Evolutionary conservation across 768 basidiomycete species (phyloP).

Genomic region (Russula dissimulans): DNA sequence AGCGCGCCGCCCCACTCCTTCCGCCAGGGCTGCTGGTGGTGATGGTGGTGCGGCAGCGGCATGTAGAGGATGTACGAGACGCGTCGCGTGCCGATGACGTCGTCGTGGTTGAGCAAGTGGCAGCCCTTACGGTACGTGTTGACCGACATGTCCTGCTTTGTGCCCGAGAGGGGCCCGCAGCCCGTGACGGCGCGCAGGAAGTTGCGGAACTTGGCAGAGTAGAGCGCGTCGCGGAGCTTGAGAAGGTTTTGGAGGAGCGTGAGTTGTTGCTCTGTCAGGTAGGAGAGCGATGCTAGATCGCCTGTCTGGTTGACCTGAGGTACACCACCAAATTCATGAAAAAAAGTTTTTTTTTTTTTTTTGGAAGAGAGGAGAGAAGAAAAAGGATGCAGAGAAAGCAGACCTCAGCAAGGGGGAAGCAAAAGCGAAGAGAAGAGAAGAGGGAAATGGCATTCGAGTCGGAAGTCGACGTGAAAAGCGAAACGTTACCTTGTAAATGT

Average conservation of each 20-base stretch:
- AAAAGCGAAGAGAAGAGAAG: background rate
- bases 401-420: too few relatives aligned
- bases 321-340: too few relatives aligned
- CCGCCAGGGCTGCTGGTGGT: constrained; percentile 48
- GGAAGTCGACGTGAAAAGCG: background rate
- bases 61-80: constrained; percentile 97
- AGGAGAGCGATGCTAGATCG: constrained; percentile 88
- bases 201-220: constrained; percentile 70
- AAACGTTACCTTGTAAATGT: constrained; percentile 82
- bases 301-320: constrained; percentile 90
- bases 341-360: too few relatives aligned
- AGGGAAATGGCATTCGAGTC: background rate
- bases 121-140: constrained; percentile 87
- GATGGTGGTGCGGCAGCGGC: constrained; percentile 60
- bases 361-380: too few relatives aligned
- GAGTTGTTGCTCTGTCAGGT: constrained; percentile 68
- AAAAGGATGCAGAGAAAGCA: too few relatives aligned
- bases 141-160: constrained; percentile 92
- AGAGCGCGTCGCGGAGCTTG: constrained; percentile 81
- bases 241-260: constrained; percentile 73
- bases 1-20: constrained; percentile 89
- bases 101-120: constrained; percentile 96
- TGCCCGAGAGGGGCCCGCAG: constrained; percentile 84
- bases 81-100: constrained; percentile 89
- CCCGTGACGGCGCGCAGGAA: constrained; percentile 84